A percentile compares a stretch with the other conserved stretches of the same genome.
These are phyloP conservation scores for Lentinula novae-zelandiae DNA, from an alignment of 1,284 basidiomycete genomes.

Conservation along the genomic window DNA sequence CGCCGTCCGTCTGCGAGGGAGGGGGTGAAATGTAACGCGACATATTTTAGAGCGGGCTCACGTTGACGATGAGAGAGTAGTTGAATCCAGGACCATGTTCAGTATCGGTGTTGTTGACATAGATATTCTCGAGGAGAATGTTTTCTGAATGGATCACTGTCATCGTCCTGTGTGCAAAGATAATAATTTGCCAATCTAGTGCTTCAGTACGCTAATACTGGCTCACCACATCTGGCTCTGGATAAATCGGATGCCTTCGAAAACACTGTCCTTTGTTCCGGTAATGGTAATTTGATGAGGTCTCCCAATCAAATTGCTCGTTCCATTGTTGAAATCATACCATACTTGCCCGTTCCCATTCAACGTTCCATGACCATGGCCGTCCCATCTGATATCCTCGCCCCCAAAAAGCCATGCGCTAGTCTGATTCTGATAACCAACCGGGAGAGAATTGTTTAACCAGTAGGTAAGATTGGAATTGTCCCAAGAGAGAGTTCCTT, in stretches of 20 bases:
- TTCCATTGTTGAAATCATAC: slow-evolving; percentile 6
- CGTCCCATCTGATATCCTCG: not conserved
- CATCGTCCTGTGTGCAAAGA: not conserved
- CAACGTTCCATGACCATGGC: not conserved
- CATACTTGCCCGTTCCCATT: slow-evolving; percentile 5
- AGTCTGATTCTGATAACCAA: slow-evolving; percentile 1
- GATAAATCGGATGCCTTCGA: slow-evolving; percentile 1
- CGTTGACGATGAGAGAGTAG: slow-evolving; percentile 1
- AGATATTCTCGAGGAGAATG: slow-evolving; percentile 1
- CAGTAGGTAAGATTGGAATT: not conserved
- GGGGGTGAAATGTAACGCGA: not conserved
- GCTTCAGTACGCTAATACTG: no score
- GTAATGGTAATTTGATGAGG: slow-evolving; percentile 7
- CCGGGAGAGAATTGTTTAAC: not conserved
- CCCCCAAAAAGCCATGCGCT: slow-evolving; percentile 2
- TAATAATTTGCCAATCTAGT: not conserved
- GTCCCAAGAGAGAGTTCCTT: slow-evolving; percentile 2
- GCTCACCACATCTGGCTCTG: slow-evolving; percentile 7
- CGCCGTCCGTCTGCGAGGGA: not conserved
- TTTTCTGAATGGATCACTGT: slow-evolving; percentile 3
- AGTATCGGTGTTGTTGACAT: slow-evolving; percentile 3
- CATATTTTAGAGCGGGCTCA: not conserved
- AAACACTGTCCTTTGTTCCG: slow-evolving; percentile 1
- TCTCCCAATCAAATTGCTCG: not conserved
- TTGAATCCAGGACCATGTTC: slow-evolving; percentile 2